These are phyloP conservation scores for Inga laurina DNA, from an alignment of 306 rosid genomes.

Conservation along the genomic window DNA sequence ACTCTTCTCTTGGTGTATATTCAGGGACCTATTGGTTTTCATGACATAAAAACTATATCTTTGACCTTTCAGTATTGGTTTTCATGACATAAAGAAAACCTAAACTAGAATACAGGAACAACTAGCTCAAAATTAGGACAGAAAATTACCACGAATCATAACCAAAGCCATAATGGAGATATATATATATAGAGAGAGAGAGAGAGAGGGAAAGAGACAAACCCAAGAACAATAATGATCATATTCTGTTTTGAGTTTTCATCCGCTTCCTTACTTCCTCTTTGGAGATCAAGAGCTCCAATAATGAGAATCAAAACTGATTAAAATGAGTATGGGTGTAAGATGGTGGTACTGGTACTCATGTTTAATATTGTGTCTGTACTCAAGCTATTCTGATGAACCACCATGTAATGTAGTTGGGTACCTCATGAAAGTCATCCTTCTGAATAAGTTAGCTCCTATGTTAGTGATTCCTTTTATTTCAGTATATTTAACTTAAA, in stretches of 20 bases:
- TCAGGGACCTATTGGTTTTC: not conserved
- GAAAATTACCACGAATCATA: not conserved
- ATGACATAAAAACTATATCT: not conserved
- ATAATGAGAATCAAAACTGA: not conserved
- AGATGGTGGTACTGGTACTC: not conserved
- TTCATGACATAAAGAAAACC: not conserved
- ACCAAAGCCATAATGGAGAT: not conserved
- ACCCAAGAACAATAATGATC: no score
- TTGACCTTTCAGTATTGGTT: not conserved
- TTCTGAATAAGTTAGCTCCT: not conserved
- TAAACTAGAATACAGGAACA: not conserved
- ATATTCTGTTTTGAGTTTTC: not conserved
- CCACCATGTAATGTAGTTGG: not conserved
- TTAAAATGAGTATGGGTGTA: not conserved
- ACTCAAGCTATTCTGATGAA: not conserved
- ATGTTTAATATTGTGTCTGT: not conserved
- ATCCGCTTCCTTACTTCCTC: not conserved
- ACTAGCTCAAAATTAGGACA: not conserved
- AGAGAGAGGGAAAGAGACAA: no score
- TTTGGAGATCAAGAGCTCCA: not conserved
- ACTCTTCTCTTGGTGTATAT: no score
- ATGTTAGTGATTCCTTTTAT: not conserved
- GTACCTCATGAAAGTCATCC: not conserved
- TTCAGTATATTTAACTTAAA: no score
- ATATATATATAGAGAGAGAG: not conserved